phyloP scores from a whole-genome alignment of 1,284 basidiomycete genomes.

The Malassezia yamatoensis region DNA sequence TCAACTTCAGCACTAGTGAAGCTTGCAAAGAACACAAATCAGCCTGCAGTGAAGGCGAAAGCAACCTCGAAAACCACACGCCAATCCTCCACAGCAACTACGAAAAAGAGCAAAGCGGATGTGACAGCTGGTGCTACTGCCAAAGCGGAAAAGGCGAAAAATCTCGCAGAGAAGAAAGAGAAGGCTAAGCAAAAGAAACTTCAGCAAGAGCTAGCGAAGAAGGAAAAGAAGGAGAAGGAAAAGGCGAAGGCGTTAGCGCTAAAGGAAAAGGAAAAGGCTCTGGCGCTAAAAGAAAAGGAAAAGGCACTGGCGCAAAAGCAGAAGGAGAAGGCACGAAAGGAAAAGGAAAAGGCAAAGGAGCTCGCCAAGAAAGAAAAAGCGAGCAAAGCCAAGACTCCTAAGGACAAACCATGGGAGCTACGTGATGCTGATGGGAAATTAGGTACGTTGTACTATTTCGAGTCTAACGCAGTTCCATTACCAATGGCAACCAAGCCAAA shows the following conservation, averaged over 20 bases:
- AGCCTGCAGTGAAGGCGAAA: not conserved
- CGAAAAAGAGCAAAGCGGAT: too few species aligned
- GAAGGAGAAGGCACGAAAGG: not conserved
- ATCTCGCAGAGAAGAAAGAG: too few species aligned
- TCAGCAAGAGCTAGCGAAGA: not conserved
- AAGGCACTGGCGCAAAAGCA: not conserved
- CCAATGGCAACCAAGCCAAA: conserved; percentile 40
- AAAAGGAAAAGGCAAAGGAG: conserved; percentile 1
- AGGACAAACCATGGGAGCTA: conserved; percentile 16
- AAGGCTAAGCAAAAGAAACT: not conserved
- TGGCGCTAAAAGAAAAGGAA: not conserved
- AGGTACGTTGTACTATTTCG: conserved; percentile 8
- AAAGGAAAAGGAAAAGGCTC: not conserved
- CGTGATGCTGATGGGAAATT: conserved; percentile 15
- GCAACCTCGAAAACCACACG: too few species aligned
- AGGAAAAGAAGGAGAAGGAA: not conserved
- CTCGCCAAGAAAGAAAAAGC: conserved; percentile 1
- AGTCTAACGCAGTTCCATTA: conserved; percentile 27
- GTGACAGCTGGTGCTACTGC: too few species aligned
- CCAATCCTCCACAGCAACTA: too few species aligned
- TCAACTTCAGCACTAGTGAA: not conserved
- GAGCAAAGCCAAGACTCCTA: conserved; percentile 1
- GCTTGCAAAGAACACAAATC: not conserved
- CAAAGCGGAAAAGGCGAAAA: too few species aligned
- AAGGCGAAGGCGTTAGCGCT: not conserved